Evolutionary conservation across 1,284 basidiomycete species (phyloP), one percentile per base, ranked within the genome.

Genomic region (Malassezia sympodialis): DNA sequence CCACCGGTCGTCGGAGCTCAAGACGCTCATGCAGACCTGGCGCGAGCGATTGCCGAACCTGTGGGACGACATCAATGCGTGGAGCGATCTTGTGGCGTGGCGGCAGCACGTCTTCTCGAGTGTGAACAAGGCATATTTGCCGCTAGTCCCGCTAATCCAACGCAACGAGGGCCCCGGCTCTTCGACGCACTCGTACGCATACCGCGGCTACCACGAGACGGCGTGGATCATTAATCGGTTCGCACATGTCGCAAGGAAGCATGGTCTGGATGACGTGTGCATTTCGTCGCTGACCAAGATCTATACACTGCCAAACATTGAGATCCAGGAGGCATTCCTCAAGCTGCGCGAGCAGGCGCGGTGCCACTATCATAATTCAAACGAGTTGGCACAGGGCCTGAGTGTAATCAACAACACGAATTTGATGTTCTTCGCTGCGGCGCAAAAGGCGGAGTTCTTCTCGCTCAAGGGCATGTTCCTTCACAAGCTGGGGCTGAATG

Each of bases 151-250:
- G 10, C 61, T 69, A 21, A 65, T 69, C 28, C 69, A 71, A 61
- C 65, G 65, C 50, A 86, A 81, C 59, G 73, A 72, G 27, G 67
- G 65, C 8, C 88, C 84, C 59, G 67, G 67, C 40, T 68, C 68
- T 7, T 66, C 65, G 28, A 78, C 78, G 26, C 78, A 78, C 32
- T 96, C 91, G 2, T 89, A 85, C 72, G 94, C 93, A 4, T 98
- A 90, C 76, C 83, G 96, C 51, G 96, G 94, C n/a, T 98, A 90
- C 76, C 96, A 99, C 73, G 94, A 98, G 79, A 98, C 91, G 0
- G 94, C 94, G 3, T 99, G 94, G 96, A 98, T 96, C 76, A 96
- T 98, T 79, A 99, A 99, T 76, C 85, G 94, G 8, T 98, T 99
- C 73, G 96, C 96, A n/a, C 94, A 98, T 75, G 90, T 96, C 51